phyloP scores from a whole-genome alignment of 225 moss, liverwort and hornwort genomes.

The Neckera pumila region DNA sequence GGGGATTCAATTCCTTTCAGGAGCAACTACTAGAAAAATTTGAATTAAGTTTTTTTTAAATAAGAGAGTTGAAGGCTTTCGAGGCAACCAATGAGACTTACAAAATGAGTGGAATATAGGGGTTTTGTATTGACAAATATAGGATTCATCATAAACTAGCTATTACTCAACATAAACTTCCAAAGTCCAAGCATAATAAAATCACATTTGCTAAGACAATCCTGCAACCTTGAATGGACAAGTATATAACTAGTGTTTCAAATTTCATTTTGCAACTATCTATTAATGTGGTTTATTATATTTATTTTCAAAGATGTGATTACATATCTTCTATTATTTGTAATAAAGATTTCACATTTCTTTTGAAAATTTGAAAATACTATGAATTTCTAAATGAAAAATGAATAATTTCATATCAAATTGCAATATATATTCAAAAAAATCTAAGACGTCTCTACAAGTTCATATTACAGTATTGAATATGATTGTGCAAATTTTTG shows the following conservation, averaged over 20 bases:
- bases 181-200: neutral
- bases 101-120: neutral
- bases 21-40: neutral
- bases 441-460: neutral
- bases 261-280: neutral
- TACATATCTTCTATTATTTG: neutral
- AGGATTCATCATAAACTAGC: neutral
- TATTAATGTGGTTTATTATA: neutral
- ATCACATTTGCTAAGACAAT: neutral
- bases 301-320: neutral
- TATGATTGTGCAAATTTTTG: neutral
- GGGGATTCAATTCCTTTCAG: fast-evolving
- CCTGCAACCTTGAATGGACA: neutral
- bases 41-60: neutral
- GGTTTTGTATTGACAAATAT: neutral
- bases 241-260: neutral
- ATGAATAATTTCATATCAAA: neutral
- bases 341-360: neutral
- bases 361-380: too few species aligned
- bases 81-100: neutral
- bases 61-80: neutral
- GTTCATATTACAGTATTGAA: neutral
- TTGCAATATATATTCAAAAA: neutral
- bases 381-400: too few species aligned
- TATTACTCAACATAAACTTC: too few species aligned